Conservation (phyloP, 2,329 filamentous ascomycete genomes). For the Microdochium trichocladiopsis region DNA sequence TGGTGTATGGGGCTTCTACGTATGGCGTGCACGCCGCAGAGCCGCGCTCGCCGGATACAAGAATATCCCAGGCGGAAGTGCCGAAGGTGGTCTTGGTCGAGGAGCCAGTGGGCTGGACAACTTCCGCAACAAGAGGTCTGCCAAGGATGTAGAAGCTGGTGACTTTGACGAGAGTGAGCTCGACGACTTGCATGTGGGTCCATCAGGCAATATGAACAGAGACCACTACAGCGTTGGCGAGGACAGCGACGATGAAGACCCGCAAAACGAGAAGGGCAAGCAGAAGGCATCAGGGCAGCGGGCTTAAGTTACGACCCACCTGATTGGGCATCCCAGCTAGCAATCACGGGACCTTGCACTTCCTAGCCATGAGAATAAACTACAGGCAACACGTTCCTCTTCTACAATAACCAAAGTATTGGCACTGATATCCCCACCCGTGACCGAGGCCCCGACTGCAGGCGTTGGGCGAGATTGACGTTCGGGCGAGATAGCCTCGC, state of each 20-base stretch:
- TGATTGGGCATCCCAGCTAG: too few relatives aligned
- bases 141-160: conserved; percentile 51
- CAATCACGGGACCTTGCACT: too few relatives aligned
- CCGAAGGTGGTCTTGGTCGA: conserved; percentile 21
- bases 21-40: conserved; percentile 53
- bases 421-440: too few relatives aligned
- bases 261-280: conserved; percentile 13
- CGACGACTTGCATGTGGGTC: conserved; percentile 49
- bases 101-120: conserved; percentile 30
- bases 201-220: conserved; percentile 30
- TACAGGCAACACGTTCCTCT: too few relatives aligned
- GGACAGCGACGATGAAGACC: conserved; percentile 46
- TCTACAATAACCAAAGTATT: too few relatives aligned
- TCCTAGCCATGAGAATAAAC: too few relatives aligned
- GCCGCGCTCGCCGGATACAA: conserved; percentile 44
- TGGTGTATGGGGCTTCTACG: conserved; percentile 64
- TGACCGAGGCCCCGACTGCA: too few relatives aligned
- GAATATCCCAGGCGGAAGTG: conserved; percentile 31
- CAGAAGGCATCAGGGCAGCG: conserved; percentile 10
- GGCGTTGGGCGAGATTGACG: too few relatives aligned
- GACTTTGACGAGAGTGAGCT: conserved; percentile 62
- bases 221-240: conserved; percentile 51
- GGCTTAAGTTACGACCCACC: too few relatives aligned
- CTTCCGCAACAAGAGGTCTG: conserved; percentile 36
- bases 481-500: too few relatives aligned